Evolutionary conservation across 2,329 filamentous ascomycete species (phyloP).

Genomic region (Sclerotinia glacialis): DNA sequence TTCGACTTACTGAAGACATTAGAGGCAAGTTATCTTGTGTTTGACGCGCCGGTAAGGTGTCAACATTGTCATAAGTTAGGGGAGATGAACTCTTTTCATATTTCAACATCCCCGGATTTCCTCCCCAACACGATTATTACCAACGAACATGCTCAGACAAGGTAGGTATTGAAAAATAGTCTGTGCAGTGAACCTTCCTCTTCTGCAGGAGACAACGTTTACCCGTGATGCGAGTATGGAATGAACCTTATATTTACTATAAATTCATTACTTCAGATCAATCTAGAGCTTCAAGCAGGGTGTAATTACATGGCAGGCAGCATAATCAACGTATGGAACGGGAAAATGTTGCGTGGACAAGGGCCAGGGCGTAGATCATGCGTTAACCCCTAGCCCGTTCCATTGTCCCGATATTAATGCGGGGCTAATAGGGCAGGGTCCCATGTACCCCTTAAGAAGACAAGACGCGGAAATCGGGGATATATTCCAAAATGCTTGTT

Average conservation of each 20-base stretch:
- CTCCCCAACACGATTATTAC: neutral
- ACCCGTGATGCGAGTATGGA: neutral
- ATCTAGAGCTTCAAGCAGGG: neutral
- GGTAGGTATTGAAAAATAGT: neutral
- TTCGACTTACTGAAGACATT: conserved; percentile 17
- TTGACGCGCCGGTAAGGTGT: neutral
- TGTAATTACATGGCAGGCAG: neutral
- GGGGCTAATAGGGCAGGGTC: neutral
- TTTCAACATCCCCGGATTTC: neutral
- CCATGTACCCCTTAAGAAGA: neutral
- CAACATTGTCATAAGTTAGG: neutral
- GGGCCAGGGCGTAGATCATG: no score
- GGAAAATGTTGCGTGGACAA: neutral
- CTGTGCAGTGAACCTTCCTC: neutral
- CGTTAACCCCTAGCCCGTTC: neutral
- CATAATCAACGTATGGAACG: neutral
- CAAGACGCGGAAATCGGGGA: neutral
- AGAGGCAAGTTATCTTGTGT: neutral
- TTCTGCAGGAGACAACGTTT: neutral
- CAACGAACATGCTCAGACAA: neutral
- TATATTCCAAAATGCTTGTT: neutral
- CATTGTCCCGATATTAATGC: neutral
- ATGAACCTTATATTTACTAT: neutral
- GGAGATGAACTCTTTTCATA: conserved; percentile 1
- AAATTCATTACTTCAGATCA: neutral